A percentile compares a stretch with the other conserved stretches of the same genome.
Conservation (phyloP, 2,329 filamentous ascomycete species). For the Stenocarpella maydis region DNA sequence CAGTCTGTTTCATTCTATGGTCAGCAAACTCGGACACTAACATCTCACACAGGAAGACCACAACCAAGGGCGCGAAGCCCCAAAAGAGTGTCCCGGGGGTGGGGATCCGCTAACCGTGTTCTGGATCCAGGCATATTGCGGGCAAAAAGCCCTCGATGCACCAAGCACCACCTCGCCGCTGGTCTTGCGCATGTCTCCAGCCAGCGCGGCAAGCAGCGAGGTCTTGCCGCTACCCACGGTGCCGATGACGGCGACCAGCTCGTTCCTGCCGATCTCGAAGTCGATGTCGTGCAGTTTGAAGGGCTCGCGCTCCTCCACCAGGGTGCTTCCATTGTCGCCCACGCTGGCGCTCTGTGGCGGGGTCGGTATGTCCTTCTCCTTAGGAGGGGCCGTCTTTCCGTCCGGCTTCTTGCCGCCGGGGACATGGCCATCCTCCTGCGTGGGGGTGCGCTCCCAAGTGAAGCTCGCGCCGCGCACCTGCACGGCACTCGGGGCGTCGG, state of each 20-base stretch:
- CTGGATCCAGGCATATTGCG: conserved; percentile 98
- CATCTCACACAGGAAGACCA: background rate
- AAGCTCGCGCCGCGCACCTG: conserved; percentile 78
- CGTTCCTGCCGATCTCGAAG: conserved; percentile 74
- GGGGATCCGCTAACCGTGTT: conserved; percentile 61
- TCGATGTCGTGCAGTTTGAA: conserved; percentile 77
- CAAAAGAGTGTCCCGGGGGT: background rate
- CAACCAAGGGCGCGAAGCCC: no score
- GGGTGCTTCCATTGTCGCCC: conserved; percentile 59
- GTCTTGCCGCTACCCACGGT: conserved; percentile 91
- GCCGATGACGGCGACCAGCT: conserved; percentile 86
- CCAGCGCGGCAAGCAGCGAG: conserved; percentile 86
- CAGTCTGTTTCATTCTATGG: conserved; percentile 50
- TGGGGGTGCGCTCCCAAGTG: conserved; percentile 78
- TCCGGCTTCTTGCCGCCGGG: conserved; percentile 52
- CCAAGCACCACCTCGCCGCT: conserved; percentile 77
- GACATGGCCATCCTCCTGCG: conserved; percentile 32
- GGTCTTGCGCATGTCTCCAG: conserved; percentile 92
- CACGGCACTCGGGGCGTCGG: conserved; percentile 72
- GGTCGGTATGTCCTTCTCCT: conserved; percentile 39
- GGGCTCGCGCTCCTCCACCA: conserved; percentile 66
- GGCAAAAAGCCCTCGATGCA: conserved; percentile 86
- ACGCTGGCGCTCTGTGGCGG: conserved; percentile 37
- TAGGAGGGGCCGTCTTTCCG: conserved; percentile 52
- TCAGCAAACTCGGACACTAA: background rate